Base-by-base conservation (phyloP, 2,329 filamentous ascomycete genomes). In the Fusarium sp. region DNA sequence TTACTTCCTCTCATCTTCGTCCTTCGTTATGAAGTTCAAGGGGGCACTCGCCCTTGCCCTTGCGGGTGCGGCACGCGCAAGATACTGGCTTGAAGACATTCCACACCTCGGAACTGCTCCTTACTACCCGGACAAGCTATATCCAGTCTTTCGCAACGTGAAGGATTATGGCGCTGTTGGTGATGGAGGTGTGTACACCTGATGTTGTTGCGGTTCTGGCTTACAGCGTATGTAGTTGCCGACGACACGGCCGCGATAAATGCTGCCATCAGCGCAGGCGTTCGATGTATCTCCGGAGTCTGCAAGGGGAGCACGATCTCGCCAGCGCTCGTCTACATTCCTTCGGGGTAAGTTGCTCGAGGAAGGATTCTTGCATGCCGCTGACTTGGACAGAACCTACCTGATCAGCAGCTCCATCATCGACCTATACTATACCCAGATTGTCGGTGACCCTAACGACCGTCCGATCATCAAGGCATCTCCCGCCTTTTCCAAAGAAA, bases 401-500 rank as follows among this genome's bases (percentile, higher is more conserved):
- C 77, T 92, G 6, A 90, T 96, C 70, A 92, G 89, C 60, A 87
- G 85, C 72, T 92, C 93, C 7, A 90, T 96, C 69, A 83, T 93
- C 47, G 90, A 93, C 79, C 91, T 92, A 82, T 96, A 95, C 84
- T 94, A 94, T 80, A 95, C 93, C 2, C 92, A 94, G 81, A 87
- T 96, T 70, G 87, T 95, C 34, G 93, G 93, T 45, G 92, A 95
- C 81, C 89, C 92, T 11, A 86, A 85, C 22, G 81, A 87, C 71
- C 85, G 88, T 66, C 85, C 93, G 7, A 85, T 87, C 4, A 85
- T 92, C 63, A 88, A 88, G 75, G 89, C 89, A 3, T 82, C 85
- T 1, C 69, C 85, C 0, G 82, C 79, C 40, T 92, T 92, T 74
- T 75, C 77, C 10, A 75, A 77, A 11, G 66, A 76, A 18, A 84